phyloP scores from a whole-genome alignment of 371 early-diverging fungal species.

The Mucor indicus region DNA sequence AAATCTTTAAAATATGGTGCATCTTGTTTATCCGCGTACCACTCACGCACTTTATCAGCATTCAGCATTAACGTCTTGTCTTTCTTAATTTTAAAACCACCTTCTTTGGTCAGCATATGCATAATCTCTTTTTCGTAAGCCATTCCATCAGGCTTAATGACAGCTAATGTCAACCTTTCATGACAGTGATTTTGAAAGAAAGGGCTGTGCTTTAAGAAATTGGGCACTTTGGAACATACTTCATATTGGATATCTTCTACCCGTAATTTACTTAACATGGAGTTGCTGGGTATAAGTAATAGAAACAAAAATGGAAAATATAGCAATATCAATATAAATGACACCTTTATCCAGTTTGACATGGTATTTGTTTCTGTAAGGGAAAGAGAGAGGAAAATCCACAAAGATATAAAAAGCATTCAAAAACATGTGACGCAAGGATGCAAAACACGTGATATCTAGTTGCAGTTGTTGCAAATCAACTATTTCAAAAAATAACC shows the following conservation, averaged over 20 bases:
- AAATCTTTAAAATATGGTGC: slow-evolving; percentile 20
- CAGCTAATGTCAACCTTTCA: slow-evolving; percentile 22
- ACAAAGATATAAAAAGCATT: neutral
- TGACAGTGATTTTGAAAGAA: slow-evolving; percentile 15
- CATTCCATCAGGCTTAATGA: slow-evolving; percentile 33
- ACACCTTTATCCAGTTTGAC: neutral
- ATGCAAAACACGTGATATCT: too few relatives aligned
- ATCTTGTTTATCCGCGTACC: slow-evolving; percentile 25
- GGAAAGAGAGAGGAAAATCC: neutral
- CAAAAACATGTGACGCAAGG: too few relatives aligned
- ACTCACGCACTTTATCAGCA: slow-evolving; percentile 9
- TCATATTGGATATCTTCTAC: neutral
- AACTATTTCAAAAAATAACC: too few relatives aligned
- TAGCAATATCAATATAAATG: neutral
- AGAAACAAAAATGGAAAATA: neutral
- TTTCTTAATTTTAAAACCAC: slow-evolving; percentile 13
- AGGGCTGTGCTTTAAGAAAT: neutral
- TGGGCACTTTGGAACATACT: neutral
- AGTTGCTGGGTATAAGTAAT: neutral
- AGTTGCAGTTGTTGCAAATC: too few relatives aligned
- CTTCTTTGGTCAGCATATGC: slow-evolving; percentile 1
- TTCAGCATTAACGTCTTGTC: slow-evolving; percentile 5
- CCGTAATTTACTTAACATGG: neutral
- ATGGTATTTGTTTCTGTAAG: neutral
- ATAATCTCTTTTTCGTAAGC: slow-evolving; percentile 9